Base-by-base conservation (phyloP, 495 filamentous ascomycete species). In the Neurospora discreta region DNA sequence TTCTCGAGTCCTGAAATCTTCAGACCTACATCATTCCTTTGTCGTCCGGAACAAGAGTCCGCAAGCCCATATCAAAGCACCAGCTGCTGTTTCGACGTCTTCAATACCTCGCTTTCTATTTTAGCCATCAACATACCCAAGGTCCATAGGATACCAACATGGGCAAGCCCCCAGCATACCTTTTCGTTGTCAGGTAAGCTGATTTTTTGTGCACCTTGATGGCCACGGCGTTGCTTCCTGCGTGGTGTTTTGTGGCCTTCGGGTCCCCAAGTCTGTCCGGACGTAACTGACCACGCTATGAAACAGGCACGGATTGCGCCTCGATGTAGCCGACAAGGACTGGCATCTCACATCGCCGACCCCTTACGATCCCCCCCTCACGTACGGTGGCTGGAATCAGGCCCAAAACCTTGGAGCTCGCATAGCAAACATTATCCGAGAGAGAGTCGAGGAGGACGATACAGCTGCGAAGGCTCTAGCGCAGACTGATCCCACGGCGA, bases 291-390 rank as follows among this genome's bases (percentile, higher is more conserved):
- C 36, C 71, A 43, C 26, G 30, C 68, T 18, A 8, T 39, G 30
- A 30, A 70, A 20, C 74, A 97, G 93, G 79, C 95, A 99, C 80
- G 95, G 95, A 74, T 90, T 93, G 52, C 90, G 95, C 43, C 89
- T 99, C 40, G 95, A 99, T 79, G 92, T 92, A 60, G 93, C 93
- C 73, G 93, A 98, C 83, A 92, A 92, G 77, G 87, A 93, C 80
- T 99, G 95, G 95, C 94, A 98, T 81, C 85, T 97, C 15, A 90
- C 92, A n/a, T 97, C 96, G 5, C 90, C 94, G 4, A 95, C 92
- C 4, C 96, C 95, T 6, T 98, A 98, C 83, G 95, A 99, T 73
- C 92, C 95, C 58, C 95, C 96, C 52, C 86, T 99, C 67, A 97
- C 94, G 18, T 98, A 97, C 77, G 91, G 93, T 73, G 95, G 95